phyloP scores from a whole-genome alignment of 1,284 basidiomycete species.

The Boletus semigastroideus region DNA sequence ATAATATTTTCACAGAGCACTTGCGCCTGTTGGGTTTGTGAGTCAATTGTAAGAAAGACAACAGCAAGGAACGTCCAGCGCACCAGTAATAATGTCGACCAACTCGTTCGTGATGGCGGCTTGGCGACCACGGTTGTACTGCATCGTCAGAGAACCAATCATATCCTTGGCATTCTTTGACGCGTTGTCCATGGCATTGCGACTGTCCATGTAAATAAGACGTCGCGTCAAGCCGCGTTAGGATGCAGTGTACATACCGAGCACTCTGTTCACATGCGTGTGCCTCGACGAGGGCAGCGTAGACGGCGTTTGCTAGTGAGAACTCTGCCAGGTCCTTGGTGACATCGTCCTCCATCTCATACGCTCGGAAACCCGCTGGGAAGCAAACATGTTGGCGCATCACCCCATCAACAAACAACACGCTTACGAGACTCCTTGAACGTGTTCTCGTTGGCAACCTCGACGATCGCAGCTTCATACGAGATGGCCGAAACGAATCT shows the following conservation, averaged over 20 bases:
- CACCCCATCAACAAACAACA: neutral
- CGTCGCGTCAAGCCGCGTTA: constrained; percentile 10
- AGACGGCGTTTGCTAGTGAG: constrained; percentile 95
- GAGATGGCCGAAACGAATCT: constrained; percentile 93
- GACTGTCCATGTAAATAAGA: constrained; percentile 43
- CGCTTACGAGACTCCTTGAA: constrained; percentile 74
- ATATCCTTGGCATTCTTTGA: constrained; percentile 97
- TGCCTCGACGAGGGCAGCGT: constrained; percentile 90
- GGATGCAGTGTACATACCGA: constrained; percentile 48
- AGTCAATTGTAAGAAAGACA: neutral
- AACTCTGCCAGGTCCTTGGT: constrained; percentile 96
- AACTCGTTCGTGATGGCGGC: constrained; percentile 96
- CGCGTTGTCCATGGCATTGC: constrained; percentile 99
- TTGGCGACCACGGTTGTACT: constrained; percentile 99
- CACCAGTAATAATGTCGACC: constrained; percentile 93
- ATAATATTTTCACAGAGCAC: constrained; percentile 38
- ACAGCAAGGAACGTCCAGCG: neutral
- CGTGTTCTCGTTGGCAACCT: constrained; percentile 80
- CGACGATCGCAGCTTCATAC: constrained; percentile 79
- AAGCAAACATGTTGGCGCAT: neutral
- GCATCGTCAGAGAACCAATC: constrained; percentile 84
- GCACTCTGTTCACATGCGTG: constrained; percentile 95
- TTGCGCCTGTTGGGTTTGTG: constrained; percentile 37
- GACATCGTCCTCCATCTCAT: constrained; percentile 96
- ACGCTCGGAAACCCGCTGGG: constrained; percentile 81